phyloP scores from a whole-genome alignment of 2,329 filamentous ascomycete species.

The Colletotrichum sojae region DNA sequence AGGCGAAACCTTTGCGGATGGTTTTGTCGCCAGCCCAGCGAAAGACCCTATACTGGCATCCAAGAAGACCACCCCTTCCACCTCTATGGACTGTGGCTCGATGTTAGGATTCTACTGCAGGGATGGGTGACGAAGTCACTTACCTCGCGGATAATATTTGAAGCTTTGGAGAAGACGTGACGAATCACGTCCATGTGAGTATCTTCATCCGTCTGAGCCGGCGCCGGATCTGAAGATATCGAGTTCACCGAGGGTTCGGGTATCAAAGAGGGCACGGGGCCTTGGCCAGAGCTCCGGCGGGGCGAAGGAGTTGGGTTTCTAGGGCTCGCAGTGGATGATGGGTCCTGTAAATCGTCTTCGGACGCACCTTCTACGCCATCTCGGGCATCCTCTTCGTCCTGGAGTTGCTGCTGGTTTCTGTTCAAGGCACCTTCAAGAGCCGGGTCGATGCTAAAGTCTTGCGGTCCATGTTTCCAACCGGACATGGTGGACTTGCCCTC shows the following conservation, averaged over 20 bases:
- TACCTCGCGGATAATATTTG: slow-evolving; percentile 56
- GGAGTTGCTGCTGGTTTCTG: slow-evolving; percentile 33
- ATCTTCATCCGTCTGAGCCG: rapidly evolving
- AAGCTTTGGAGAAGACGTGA: slow-evolving; percentile 58
- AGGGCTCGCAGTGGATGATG: neutral
- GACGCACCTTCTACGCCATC: slow-evolving; percentile 27
- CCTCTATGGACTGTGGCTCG: slow-evolving; percentile 50
- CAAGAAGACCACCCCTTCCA: slow-evolving; percentile 41
- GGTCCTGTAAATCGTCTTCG: neutral
- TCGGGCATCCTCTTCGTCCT: slow-evolving; percentile 43
- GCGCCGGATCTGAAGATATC: slow-evolving; percentile 48
- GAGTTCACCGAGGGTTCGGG: neutral
- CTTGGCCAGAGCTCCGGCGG: too few relatives aligned
- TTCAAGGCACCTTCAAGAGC: slow-evolving; percentile 41
- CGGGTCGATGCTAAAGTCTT: slow-evolving; percentile 17
- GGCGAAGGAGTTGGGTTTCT: too few relatives aligned
- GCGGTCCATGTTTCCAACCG: slow-evolving; percentile 42
- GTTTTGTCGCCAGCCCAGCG: slow-evolving; percentile 45
- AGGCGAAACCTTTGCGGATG: neutral
- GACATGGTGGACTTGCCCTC: slow-evolving; percentile 50
- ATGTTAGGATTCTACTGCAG: neutral
- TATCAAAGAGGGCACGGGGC: too few relatives aligned
- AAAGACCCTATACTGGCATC: slow-evolving; percentile 45
- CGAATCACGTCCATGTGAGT: slow-evolving; percentile 31
- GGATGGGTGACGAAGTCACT: neutral